These are phyloP conservation scores for Hydnum rufescens DNA, from an alignment of 768 basidiomycete genomes.

Conservation along the genomic window DNA sequence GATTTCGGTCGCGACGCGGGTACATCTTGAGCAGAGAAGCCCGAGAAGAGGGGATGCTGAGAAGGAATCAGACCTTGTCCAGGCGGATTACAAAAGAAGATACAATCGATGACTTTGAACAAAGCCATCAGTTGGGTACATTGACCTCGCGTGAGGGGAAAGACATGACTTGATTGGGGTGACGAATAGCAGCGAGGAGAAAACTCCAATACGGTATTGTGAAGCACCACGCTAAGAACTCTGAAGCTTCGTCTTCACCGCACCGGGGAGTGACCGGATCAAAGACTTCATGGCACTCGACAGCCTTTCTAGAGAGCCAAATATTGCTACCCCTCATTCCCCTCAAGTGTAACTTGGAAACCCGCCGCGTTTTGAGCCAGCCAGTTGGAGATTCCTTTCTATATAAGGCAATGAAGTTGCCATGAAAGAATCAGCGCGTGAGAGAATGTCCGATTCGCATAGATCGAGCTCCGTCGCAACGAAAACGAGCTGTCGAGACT, in stretches of 20 bases:
- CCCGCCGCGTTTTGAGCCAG: neutral
- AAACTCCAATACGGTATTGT: neutral
- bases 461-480: neutral
- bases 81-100: neutral
- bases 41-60: neutral
- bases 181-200: too few relatives aligned
- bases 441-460: neutral
- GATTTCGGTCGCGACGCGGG: neutral
- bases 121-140: neutral
- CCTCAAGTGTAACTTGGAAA: neutral
- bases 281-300: neutral
- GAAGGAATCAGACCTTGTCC: neutral
- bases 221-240: constrained; percentile 1
- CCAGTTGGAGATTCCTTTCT: neutral
- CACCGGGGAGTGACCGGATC: neutral
- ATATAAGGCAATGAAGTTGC: neutral
- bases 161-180: neutral
- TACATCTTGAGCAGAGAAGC: neutral
- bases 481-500: neutral
- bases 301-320: neutral
- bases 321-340: neutral
- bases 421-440: neutral
- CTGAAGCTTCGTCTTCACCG: neutral
- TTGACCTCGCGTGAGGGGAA: neutral
- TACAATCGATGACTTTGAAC: neutral